Base-by-base conservation (phyloP, 1,139 yeast species). In the Pichia sp. region DNA sequence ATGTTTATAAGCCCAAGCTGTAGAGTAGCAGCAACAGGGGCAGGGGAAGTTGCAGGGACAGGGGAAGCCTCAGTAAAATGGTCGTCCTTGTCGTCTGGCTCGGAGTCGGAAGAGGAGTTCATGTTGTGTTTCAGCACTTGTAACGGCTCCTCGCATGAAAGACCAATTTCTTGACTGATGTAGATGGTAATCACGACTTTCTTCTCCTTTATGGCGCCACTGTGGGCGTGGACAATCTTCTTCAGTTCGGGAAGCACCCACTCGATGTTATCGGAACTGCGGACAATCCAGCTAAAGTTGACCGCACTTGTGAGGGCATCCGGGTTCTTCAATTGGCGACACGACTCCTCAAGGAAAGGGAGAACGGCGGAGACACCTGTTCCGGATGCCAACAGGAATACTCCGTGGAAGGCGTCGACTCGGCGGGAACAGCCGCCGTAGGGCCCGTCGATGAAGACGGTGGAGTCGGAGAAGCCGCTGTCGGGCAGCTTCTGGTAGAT, bases 341-440 rank as follows among this genome's bases (percentile, higher is more conserved):
- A 45, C 32, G 57, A 56, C 16, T 55, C 55, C 3, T 58, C 34
- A 2, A 61, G 44, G 58, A 77, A 78, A 3, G 87, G 82, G 8
- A 54, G 15, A n/a, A 52, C 19, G 10, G 38, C 51, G 29, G 51
- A 48, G 15, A 48, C 11, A 15, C 87, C 88, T 53, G 82, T 75
- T 0, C 88, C 82, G 16, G 80, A 68, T 44, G 80, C 69, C 10
- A 79, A 45, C 26, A 81, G 64, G 4, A 73, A 64, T 1, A 79
- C 72, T 49, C 76, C 74, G 54, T 80, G 81, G 64, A 83, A 83
- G 1, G 81, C 67, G 41, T 72, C 64, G 8, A 74, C 67, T 58
- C 80, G 80, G 61, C 88, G 72, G 13, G 73, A 66, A 49, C 79
- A 64, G 0, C 87, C 87, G 8, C 88, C 88, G 60, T 82, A 83